phyloP scores from a whole-genome alignment of 2,329 filamentous ascomycete genomes.

The Penicillium sp. region DNA sequence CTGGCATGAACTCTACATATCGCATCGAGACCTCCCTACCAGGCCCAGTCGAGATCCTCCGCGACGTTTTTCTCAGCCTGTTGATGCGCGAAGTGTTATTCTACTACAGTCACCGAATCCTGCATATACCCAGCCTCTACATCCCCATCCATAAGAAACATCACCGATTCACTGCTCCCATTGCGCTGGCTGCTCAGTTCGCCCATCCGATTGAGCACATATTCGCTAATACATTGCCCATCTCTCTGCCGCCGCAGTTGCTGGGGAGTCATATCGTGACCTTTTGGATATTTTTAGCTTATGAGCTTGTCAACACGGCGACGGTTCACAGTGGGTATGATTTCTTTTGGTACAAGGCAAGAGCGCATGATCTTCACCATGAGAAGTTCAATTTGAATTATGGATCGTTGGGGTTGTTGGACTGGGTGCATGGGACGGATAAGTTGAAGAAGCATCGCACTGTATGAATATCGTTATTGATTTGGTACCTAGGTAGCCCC shows the following conservation, averaged over 20 bases:
- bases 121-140: conserved; percentile 46
- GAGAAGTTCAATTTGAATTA: conserved; percentile 50
- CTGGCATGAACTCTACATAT: conserved; percentile 25
- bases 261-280: conserved; percentile 46
- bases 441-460: conserved; percentile 13
- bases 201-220: conserved; percentile 52
- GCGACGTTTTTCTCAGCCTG: conserved; percentile 38
- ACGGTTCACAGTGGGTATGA: conserved; percentile 53
- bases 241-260: conserved; percentile 43
- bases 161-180: conserved; percentile 49
- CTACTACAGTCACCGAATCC: conserved; percentile 49
- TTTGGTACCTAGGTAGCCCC: neutral
- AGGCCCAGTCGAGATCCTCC: conserved; percentile 27
- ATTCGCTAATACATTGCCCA: conserved; percentile 46
- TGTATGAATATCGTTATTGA: conserved; percentile 1
- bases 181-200: conserved; percentile 50
- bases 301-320: conserved; percentile 45
- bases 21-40: conserved; percentile 37
- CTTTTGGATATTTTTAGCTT: conserved; percentile 44
- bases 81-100: conserved; percentile 46
- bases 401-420: conserved; percentile 46
- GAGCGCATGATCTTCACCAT: conserved; percentile 51
- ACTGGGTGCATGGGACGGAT: conserved; percentile 49
- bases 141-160: conserved; percentile 48
- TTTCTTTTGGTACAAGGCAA: conserved; percentile 41